Evolutionary conservation across 2,329 filamentous ascomycete genomes (phyloP).

Genomic region (Hansfordia pulvinata): DNA sequence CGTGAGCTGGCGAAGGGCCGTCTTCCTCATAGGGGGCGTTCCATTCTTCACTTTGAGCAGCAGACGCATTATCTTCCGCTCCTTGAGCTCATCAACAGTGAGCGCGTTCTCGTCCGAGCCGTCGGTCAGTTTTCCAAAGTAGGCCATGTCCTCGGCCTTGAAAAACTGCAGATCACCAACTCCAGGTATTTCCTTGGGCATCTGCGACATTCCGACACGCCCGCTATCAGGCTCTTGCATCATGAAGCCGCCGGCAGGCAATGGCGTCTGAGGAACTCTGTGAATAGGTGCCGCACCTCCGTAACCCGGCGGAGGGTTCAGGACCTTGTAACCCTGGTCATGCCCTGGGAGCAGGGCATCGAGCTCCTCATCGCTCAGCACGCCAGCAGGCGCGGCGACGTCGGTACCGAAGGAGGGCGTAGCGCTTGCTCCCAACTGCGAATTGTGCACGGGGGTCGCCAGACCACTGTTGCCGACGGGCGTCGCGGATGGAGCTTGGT

Average conservation of each 20-base stretch:
- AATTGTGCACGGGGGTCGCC: constrained; percentile 64
- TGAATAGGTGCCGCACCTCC: constrained; percentile 66
- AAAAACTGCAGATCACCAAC: constrained; percentile 96
- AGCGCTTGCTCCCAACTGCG: constrained; percentile 38
- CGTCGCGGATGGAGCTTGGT: constrained; percentile 73
- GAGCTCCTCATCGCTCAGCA: constrained; percentile 86
- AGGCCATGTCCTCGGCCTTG: constrained; percentile 96
- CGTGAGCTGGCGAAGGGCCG: constrained; percentile 87
- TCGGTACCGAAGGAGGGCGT: constrained; percentile 67
- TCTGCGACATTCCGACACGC: constrained; percentile 71
- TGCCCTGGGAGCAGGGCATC: constrained; percentile 82
- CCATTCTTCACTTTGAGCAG: constrained; percentile 98
- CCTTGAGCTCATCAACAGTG: constrained; percentile 90
- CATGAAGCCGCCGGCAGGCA: constrained; percentile 74
- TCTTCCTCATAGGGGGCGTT: constrained; percentile 97
- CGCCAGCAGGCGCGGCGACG: constrained; percentile 62
- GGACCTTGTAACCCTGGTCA: constrained; percentile 81
- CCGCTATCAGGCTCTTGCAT: constrained; percentile 90
- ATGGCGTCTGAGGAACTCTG: constrained; percentile 60
- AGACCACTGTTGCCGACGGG: constrained; percentile 62
- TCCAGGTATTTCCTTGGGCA: constrained; percentile 90
- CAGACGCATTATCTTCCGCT: constrained; percentile 95
- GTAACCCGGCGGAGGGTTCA: constrained; percentile 85
- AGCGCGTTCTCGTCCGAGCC: constrained; percentile 83
- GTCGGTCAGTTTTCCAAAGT: constrained; percentile 95